Evolutionary conservation across 2,329 filamentous ascomycete genomes (phyloP).

Genomic region (Emericellopsis cladophorae): DNA sequence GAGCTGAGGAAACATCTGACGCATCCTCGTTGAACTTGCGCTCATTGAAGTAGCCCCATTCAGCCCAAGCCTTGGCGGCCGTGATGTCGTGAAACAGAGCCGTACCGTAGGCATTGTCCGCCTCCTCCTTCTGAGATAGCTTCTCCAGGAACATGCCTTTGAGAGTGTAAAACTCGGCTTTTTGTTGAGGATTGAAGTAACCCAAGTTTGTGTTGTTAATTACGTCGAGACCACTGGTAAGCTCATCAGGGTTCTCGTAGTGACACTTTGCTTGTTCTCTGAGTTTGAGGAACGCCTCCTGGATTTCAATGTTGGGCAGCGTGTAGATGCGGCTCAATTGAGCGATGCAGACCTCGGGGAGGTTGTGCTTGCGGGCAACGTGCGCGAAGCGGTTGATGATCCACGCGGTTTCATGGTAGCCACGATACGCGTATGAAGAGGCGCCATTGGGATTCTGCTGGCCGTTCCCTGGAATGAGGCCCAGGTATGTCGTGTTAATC

Average conservation of each 20-base stretch:
- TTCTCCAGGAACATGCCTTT: conserved; percentile 99
- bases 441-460: conserved; percentile 70
- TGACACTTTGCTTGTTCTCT: conserved; percentile 98
- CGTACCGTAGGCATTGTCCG: conserved; percentile 87
- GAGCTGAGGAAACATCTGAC: conserved; percentile 66
- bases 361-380: conserved; percentile 90
- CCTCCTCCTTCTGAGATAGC: conserved; percentile 78
- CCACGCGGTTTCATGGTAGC: conserved; percentile 98
- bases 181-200: conserved; percentile 92
- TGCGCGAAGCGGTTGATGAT: conserved; percentile 99
- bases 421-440: conserved; percentile 81
- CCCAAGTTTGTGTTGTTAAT: conserved; percentile 99
- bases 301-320: conserved; percentile 97
- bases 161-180: conserved; percentile 96
- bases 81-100: conserved; percentile 93
- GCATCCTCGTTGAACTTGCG: conserved; percentile 89
- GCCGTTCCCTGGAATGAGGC: conserved; percentile 66
- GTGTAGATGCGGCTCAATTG: conserved; percentile 98
- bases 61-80: conserved; percentile 93
- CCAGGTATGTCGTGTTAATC: conserved; percentile 89
- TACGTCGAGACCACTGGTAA: conserved; percentile 87
- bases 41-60: conserved; percentile 98
- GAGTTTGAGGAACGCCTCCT: conserved; percentile 95
- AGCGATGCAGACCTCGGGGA: conserved; percentile 93
- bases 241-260: conserved; percentile 88